These are phyloP conservation scores for Trypanosoma brucei DNA, from an alignment of 208 protist genomes.

Conservation along the genomic window DNA sequence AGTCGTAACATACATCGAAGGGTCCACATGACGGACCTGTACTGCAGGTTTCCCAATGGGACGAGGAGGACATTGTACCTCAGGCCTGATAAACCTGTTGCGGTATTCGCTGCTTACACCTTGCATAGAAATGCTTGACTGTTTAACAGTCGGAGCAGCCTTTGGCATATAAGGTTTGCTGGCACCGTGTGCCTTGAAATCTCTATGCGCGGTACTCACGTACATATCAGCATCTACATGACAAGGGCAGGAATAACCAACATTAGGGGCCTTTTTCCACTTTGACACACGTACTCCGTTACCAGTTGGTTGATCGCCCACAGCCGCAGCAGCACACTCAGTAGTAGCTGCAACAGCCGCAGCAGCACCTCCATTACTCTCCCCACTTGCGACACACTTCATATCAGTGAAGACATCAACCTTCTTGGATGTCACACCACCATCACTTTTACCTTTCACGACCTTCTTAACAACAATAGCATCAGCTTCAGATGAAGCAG, in stretches of 20 bases:
- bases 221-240: constrained; percentile 27
- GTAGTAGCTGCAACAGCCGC: too few relatives aligned
- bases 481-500: too few relatives aligned
- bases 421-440: too few relatives aligned
- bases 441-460: too few relatives aligned
- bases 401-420: too few relatives aligned
- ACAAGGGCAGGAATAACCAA: constrained; percentile 20
- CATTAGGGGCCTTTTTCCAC: neutral
- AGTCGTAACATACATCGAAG: constrained; percentile 59
- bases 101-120: constrained; percentile 33
- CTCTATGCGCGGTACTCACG: constrained; percentile 20
- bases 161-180: neutral
- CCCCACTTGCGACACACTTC: too few relatives aligned
- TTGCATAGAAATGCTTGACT: neutral
- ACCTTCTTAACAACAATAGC: too few relatives aligned
- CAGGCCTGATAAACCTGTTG: constrained; percentile 29
- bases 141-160: neutral
- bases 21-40: constrained; percentile 36
- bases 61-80: constrained; percentile 8
- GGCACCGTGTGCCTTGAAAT: constrained; percentile 22
- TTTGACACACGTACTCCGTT: too few relatives aligned
- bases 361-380: too few relatives aligned
- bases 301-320: too few relatives aligned
- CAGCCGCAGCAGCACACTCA: too few relatives aligned
- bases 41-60: constrained; percentile 10